Evolutionary conservation across 2,329 filamentous ascomycete species (phyloP), one percentile per base, ranked within the genome.

Genomic region (Penicillium brasilianum): DNA sequence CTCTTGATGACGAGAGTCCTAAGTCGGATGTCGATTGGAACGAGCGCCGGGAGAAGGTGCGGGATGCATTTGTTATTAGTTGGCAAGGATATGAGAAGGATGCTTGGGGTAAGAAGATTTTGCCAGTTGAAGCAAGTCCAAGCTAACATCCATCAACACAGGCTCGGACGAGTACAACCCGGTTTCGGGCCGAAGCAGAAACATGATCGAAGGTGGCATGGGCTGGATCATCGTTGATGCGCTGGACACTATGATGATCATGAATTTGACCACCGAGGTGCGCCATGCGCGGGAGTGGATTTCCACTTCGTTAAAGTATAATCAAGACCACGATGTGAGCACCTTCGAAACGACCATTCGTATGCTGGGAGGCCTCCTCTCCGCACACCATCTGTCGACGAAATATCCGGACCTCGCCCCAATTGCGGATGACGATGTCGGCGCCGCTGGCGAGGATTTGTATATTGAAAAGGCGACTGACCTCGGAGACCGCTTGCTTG

Each of bases 181-280:
- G 1, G 80, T 94, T 30, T 88, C 90, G 6, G 95, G 95, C 75
- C 87, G 81, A 18, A 91, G 92, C 53, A 84, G 83, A 55, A 88
- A 95, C 70, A 98, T 99, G 94, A 88, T 92, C 7, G 85, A 90
- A 3, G 88, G 92, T 64, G 95, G 94, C 28, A 84, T 99, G 78
- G 95, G 95, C 32, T 99, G 96, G 95, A 98, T 98, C 72, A 97
- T 99, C 64, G 90, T 99, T 59, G 95, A 99, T 79, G 88, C 94
- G 13, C 82, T 99, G 65, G 95, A 99, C 77, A 99, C 95, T 0
- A 86, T 98, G 84, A 99, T 99, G 81, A 83, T 99, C 63, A 99
- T 99, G 95, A 98, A 98, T 76, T 83, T 97, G 66, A 98, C 94
- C 14, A 90, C 88, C 34, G 88, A 93, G 63, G 84, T 99, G 41